Evolutionary conservation across 2,329 filamentous ascomycete genomes (phyloP).

Genomic region (Aspergillus sp.): DNA sequence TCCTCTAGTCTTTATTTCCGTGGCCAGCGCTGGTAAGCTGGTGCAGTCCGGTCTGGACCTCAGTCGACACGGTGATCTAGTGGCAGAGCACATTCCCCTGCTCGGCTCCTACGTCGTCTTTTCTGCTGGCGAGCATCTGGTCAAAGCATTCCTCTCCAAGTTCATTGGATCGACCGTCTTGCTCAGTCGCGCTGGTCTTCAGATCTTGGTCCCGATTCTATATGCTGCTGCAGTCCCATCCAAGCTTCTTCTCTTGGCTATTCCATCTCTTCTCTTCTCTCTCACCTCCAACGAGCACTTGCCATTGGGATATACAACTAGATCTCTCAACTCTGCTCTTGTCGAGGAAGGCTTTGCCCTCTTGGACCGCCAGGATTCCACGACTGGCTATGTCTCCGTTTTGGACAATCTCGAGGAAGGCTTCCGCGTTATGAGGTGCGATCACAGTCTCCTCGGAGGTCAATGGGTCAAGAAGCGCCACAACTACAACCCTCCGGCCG

Average conservation of each 20-base stretch:
- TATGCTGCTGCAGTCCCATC: conserved; percentile 71
- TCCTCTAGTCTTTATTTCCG: conserved; percentile 64
- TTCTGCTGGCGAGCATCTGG: conserved; percentile 47
- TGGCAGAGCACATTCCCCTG: conserved; percentile 65
- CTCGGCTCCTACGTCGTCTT: conserved; percentile 67
- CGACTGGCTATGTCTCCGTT: conserved; percentile 91
- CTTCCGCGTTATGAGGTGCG: conserved; percentile 84
- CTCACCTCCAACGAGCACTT: conserved; percentile 73
- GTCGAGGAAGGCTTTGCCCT: conserved; percentile 68
- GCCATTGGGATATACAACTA: conserved; percentile 59
- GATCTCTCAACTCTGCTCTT: conserved; percentile 66
- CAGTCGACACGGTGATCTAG: conserved; percentile 53
- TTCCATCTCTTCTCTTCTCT: conserved; percentile 68
- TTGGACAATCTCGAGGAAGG: conserved; percentile 70
- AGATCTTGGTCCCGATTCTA: conserved; percentile 63
- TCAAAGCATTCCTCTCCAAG: conserved; percentile 42
- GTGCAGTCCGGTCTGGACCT: conserved; percentile 62
- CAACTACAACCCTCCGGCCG: conserved; percentile 51
- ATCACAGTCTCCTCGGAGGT: conserved; percentile 90
- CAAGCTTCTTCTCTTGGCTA: conserved; percentile 62
- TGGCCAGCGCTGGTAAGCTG: conserved; percentile 62
- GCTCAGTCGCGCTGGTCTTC: conserved; percentile 70
- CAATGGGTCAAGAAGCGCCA: conserved; percentile 69
- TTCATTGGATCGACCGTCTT: conserved; percentile 63
- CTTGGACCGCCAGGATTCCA: conserved; percentile 77